Conservation (phyloP, 2,329 filamentous ascomycete species). For the Stachybotrys echinatus region DNA sequence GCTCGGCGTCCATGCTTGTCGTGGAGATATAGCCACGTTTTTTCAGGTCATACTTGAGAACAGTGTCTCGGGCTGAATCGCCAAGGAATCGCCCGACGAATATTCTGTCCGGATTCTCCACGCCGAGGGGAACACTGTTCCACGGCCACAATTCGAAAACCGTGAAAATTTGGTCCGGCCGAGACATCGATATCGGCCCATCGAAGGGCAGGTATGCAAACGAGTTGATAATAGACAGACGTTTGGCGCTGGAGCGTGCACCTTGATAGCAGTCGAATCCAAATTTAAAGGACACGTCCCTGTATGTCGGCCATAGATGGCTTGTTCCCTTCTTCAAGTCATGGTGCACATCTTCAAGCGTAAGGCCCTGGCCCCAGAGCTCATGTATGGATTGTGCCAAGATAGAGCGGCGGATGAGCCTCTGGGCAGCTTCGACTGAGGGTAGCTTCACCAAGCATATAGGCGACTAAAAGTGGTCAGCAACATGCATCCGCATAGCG, state of each 20-base stretch:
- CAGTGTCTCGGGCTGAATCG: slow-evolving; percentile 59
- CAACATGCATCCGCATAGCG: slow-evolving; percentile 5
- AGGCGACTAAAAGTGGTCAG: slow-evolving; percentile 59
- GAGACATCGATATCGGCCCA: slow-evolving; percentile 72
- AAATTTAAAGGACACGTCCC: slow-evolving; percentile 71
- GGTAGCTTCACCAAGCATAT: slow-evolving; percentile 73
- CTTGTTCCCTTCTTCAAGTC: slow-evolving; percentile 55
- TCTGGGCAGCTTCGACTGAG: slow-evolving; percentile 57
- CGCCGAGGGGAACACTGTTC: slow-evolving; percentile 39
- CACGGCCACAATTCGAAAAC: slow-evolving; percentile 78
- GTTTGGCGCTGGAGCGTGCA: slow-evolving; percentile 56
- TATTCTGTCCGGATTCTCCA: slow-evolving; percentile 51
- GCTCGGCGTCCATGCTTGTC: slow-evolving; percentile 94
- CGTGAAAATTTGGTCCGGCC: slow-evolving; percentile 68
- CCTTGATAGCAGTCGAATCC: slow-evolving; percentile 77
- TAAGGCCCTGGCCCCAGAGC: slow-evolving; percentile 73
- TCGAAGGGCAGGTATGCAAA: slow-evolving; percentile 75
- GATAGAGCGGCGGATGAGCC: slow-evolving; percentile 70
- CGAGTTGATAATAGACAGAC: slow-evolving; percentile 72
- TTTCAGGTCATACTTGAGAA: slow-evolving; percentile 80
- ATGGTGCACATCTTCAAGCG: slow-evolving; percentile 63
- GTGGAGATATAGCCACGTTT: slow-evolving; percentile 91
- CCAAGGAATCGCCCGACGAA: slow-evolving; percentile 71
- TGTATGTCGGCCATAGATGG: slow-evolving; percentile 63
- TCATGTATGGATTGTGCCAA: slow-evolving; percentile 81